Evolutionary conservation across 306 rosid genomes (phyloP), one percentile per base, ranked within the genome.

Genomic region (Comarum palustre): DNA sequence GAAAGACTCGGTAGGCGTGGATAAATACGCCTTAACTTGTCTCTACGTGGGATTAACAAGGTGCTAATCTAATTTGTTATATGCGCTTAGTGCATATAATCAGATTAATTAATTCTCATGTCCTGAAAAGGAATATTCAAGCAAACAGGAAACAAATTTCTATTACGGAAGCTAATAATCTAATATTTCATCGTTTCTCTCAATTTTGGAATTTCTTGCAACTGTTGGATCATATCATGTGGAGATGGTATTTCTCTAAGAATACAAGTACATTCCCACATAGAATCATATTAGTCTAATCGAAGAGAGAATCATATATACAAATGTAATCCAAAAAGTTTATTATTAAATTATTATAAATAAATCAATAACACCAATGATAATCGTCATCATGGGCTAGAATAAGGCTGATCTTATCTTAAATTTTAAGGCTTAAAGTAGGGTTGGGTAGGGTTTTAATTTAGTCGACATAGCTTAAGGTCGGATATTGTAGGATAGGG

Each of bases 31-130:
- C 17, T 48, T 57, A 24, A 10, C 24, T 69, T 75, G 80, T 75
- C 79, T 66, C 69, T 72, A 65, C 36, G 17, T 29, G 48, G 9
- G 34, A 41, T 45, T 78, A 54, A 36, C 34, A 77, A 70, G 61
- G 13, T n/a, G 13, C 31, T 48, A 11, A 2, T 69, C 46, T 62
- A n/a, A 7, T 77, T 47, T 47, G 42, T 29, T 62, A 47, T 48
- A 74, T 72, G 6, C 15, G 67, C 64, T 41, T 71, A 77, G 60
- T 62, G 20, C 51, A 22, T 25, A 39, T 31, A 45, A 42, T 15
- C 31, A 71, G n/a, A 51, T 60, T 52, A 22, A 29, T 12, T 77
- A 48, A 50, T 17, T 63, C 46, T 34, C 58, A 9, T 52, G 32
- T 54, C 61, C 27, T 72, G 15, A 25, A 27, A 63, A 20, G 52